Evolutionary conservation across 768 basidiomycete genomes (phyloP).

Genomic region (Boletus vinaceobasis): DNA sequence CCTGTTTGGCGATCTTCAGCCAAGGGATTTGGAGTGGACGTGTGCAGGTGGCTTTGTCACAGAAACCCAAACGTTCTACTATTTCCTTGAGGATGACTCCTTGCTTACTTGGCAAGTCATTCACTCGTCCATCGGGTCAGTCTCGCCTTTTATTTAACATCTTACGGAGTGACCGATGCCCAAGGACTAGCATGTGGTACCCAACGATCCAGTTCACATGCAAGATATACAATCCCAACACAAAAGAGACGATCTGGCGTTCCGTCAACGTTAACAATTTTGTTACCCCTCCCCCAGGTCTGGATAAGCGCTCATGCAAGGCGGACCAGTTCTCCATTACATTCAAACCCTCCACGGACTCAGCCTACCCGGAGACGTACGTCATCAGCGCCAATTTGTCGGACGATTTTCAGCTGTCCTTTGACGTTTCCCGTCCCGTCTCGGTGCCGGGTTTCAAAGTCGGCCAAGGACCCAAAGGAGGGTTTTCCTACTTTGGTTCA

Average conservation of each 20-base stretch:
- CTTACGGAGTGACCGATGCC: conserved; percentile 7
- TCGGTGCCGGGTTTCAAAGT: conserved; percentile 86
- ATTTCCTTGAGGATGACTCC: conserved; percentile 74
- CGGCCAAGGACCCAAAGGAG: conserved; percentile 84
- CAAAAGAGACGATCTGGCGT: conserved; percentile 76
- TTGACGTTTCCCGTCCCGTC: conserved; percentile 68
- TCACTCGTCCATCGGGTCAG: conserved; percentile 86
- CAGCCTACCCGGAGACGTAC: conserved; percentile 73
- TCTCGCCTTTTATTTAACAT: conserved; percentile 14
- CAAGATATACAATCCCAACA: conserved; percentile 80
- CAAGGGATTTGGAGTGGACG: conserved; percentile 77
- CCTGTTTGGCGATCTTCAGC: conserved; percentile 70
- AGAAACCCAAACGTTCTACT: conserved; percentile 90
- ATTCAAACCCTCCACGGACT: conserved; percentile 49
- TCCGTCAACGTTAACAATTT: conserved; percentile 84
- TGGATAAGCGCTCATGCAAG: conserved; percentile 85
- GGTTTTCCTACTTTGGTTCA: conserved; percentile 82
- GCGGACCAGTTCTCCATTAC: conserved; percentile 82
- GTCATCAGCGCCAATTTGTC: conserved; percentile 75
- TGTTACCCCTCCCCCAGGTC: conserved; percentile 64
- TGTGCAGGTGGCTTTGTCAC: conserved; percentile 82
- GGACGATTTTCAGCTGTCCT: conserved; percentile 73
- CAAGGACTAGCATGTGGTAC: conserved; percentile 71
- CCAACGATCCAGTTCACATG: conserved; percentile 93
- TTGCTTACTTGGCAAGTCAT: conserved; percentile 82